Conservation (phyloP, 2,329 filamentous ascomycete genomes). For the Ceratocystis variospora region DNA sequence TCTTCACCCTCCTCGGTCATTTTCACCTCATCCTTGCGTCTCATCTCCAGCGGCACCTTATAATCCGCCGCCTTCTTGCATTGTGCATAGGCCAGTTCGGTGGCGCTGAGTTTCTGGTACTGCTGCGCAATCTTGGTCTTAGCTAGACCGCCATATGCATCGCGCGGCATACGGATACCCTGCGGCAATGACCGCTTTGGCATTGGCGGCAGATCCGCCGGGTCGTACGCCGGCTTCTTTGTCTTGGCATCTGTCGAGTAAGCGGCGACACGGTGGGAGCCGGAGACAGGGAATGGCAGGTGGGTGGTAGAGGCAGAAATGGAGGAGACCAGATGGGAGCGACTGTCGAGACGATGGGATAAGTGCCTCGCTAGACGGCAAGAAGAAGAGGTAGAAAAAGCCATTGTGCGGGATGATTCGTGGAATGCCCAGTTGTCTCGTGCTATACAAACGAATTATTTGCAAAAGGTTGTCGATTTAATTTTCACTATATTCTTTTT, state of each 20-base stretch:
- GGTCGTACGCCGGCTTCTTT: not conserved
- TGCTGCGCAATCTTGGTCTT: constrained; percentile 17
- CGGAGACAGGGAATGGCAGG: constrained; percentile 1
- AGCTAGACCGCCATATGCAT: constrained; percentile 15
- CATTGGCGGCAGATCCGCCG: constrained; percentile 15
- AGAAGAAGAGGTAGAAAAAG: not conserved
- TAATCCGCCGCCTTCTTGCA: constrained; percentile 65
- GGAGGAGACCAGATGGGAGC: not conserved
- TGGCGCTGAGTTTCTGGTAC: constrained; percentile 62
- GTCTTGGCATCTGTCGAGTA: constrained; percentile 1
- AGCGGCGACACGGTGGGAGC: not conserved
- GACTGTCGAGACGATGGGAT: not conserved
- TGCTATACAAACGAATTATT: not conserved
- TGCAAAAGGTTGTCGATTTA: not conserved
- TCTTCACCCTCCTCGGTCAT: constrained; percentile 70
- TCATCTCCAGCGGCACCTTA: constrained; percentile 51
- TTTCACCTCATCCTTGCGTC: constrained; percentile 52
- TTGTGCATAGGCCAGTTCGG: constrained; percentile 62
- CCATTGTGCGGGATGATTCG: not conserved
- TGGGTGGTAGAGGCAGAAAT: not conserved
- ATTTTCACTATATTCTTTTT: not conserved
- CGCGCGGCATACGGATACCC: constrained; percentile 16
- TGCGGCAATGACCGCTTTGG: constrained; percentile 14
- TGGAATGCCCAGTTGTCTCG: not conserved
- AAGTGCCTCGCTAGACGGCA: not conserved